A percentile compares a stretch with the other conserved stretches of the same genome.
Conservation (phyloP, 805 yeast genomes). For the Candida easanensis region DNA sequence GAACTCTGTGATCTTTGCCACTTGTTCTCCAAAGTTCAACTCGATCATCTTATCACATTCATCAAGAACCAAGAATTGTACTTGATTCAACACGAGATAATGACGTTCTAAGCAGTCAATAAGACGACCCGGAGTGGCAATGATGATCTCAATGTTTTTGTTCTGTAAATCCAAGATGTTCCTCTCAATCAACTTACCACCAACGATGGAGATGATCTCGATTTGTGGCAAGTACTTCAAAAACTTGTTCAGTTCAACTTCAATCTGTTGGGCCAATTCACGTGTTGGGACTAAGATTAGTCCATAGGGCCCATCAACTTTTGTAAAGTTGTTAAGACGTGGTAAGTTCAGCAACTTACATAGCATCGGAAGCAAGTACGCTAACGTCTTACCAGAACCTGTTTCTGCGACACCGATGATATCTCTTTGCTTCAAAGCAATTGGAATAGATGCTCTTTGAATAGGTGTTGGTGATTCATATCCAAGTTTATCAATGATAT, state of each 20-base stretch:
- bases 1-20: constrained; percentile 53
- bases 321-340: constrained; percentile 42
- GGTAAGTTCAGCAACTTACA: constrained; percentile 49
- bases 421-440: constrained; percentile 57
- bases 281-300: constrained; percentile 88
- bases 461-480: constrained; percentile 82
- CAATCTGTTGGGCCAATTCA: constrained; percentile 88
- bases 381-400: constrained; percentile 92
- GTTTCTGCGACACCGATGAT: constrained; percentile 92
- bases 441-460: constrained; percentile 85
- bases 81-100: constrained; percentile 54
- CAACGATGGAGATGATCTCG: constrained; percentile 69
- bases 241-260: constrained; percentile 58
- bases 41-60: constrained; percentile 97
- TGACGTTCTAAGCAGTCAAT: constrained; percentile 75
- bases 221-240: constrained; percentile 36
- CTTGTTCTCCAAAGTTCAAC: constrained; percentile 86
- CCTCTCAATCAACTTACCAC: constrained; percentile 84
- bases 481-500: constrained; percentile 38
- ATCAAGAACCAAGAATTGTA: constrained; percentile 75
- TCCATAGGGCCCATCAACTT: constrained; percentile 66
- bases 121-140: constrained; percentile 93
- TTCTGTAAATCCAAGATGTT: constrained; percentile 56
- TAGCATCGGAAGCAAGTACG: constrained; percentile 73
- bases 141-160: constrained; percentile 44